Base-by-base conservation (phyloP, 2,329 filamentous ascomycete species). In the Alternaria tenuissima region DNA sequence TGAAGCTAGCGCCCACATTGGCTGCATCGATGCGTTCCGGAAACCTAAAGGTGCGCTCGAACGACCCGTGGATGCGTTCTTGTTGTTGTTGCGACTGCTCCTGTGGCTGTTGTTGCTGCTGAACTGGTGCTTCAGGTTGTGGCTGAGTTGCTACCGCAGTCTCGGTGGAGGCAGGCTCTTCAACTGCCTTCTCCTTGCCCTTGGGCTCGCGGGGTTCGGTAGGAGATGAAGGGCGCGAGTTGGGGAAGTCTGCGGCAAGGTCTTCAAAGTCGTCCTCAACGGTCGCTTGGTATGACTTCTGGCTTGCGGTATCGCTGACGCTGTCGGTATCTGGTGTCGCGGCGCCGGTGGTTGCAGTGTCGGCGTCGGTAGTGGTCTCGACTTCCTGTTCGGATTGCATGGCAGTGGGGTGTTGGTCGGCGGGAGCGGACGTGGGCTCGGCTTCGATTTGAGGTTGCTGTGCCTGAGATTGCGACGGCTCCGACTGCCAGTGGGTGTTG, bases 21-120 rank as follows among this genome's bases (percentile, higher is more conserved):
- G 88, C 86, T 69, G 87, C 84, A 71, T 91, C 87, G 62, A 92
- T 84, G 28, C 84, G 85, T 53, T 79, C 79, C 0, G 89, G 88
- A 81, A 92, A 92, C 76, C 81, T 86, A 81, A 92, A 92, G 60
- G 83, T 86, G 64, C 90, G 86, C 49, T 86, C 83, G 80, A 92
- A 92, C 66, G 88, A 84, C 75, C 89, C 89, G 59, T 89, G 80
- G 61, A 83, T 85, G 68, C 88, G 87, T 80, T 91, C 89, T 22
- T 67, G 47, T 34, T 68, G 47, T 34, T 68, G 52, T 9, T 73
- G 59, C 4, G 52, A 24, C 34, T 62, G 56, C 51, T 66, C 30
- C 9, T 62, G 57, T 24, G 48, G 12, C 16, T 36, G 32, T 16
- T 14, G 12, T 5, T 34, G 32, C 36, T 64, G 59, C 41, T 61